Evolutionary conservation across 129 eudicot species (phyloP).

Genomic region (Smallanthus sonchifolius): DNA sequence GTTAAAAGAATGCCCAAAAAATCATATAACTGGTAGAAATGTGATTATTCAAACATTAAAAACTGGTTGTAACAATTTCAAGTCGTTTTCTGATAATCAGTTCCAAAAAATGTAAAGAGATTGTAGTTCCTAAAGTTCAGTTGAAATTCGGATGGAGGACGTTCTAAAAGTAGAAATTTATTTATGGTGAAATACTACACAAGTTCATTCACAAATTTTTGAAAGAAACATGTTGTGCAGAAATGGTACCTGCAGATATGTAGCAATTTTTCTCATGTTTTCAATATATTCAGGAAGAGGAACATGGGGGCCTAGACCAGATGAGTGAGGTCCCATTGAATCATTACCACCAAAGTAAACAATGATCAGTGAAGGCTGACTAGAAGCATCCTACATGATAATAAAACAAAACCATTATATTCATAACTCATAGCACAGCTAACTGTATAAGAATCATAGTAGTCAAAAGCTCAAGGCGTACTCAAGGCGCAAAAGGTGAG

Average conservation of each 20-base stretch:
- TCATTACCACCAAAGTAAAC: slow-evolving; percentile 97
- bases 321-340: slow-evolving; percentile 87
- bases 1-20: background rate
- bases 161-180: background rate
- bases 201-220: background rate
- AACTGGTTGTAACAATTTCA: background rate
- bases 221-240: background rate
- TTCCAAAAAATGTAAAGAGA: background rate
- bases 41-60: background rate
- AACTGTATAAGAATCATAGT: background rate
- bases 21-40: background rate
- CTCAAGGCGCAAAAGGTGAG: too few species aligned
- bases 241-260: slow-evolving; percentile 67
- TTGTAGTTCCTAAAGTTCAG: background rate
- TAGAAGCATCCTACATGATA: slow-evolving; percentile 53
- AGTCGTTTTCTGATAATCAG: background rate
- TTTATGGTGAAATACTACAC: background rate
- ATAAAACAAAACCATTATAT: background rate
- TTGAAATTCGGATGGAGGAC: background rate
- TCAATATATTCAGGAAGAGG: slow-evolving; percentile 83
- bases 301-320: slow-evolving; percentile 95
- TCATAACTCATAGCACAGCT: background rate
- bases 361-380: slow-evolving; percentile 74
- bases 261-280: slow-evolving; percentile 75
- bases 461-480: background rate